Evolutionary conservation across 2,329 filamentous ascomycete genomes (phyloP), one percentile per base, ranked within the genome.

Genomic region (Xylogone sp.): DNA sequence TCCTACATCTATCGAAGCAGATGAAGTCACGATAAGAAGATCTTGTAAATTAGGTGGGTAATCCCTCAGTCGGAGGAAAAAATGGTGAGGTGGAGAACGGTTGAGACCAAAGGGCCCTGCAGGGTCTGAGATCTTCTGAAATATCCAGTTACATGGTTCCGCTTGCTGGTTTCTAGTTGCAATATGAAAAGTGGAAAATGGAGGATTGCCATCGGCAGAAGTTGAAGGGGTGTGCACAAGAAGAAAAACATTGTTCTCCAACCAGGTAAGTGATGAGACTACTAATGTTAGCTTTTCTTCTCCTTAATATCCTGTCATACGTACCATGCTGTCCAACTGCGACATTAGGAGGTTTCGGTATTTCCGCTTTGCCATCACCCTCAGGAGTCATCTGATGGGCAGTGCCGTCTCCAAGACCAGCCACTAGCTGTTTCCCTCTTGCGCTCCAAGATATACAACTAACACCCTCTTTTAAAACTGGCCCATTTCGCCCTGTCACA

Each of bases 391-490:
- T 86, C 68, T 97, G 92, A 51, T 81, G 80, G 48, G 87, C 84
- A 12, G 84, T 85, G 52, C 94, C 94, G 69, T 97, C 83, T 6
- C 78, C 84, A 60, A 94, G 75, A 16, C 95, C 94, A 59, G 90
- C 92, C 43, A 96, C 86, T 43, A 99, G 75, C 66, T 97, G 93
- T 68, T 96, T 99, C 45, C 94, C 94, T 66, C 86, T 90, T 54
- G 83, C 87, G 68, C 94, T 99, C 94, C 95, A 99, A 51, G 88
- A 86, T 5, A 90, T 80, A 62, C 88, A 94, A 65, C 86, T 91
- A 22, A 96, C 92, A 45, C 87, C 85, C 22, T 80, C 75, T 62
- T 86, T 89, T 56, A 96, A 74, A 1, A 85, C 73, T 56, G 73
- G 78, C 29, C 88, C 89, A 57, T 82, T 83, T 19, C 76, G 62